A percentile compares a stretch with the other conserved stretches of the same genome.
These are phyloP conservation scores for Osmozyma mogii DNA, from an alignment of 805 yeast species.

Conservation along the genomic window DNA sequence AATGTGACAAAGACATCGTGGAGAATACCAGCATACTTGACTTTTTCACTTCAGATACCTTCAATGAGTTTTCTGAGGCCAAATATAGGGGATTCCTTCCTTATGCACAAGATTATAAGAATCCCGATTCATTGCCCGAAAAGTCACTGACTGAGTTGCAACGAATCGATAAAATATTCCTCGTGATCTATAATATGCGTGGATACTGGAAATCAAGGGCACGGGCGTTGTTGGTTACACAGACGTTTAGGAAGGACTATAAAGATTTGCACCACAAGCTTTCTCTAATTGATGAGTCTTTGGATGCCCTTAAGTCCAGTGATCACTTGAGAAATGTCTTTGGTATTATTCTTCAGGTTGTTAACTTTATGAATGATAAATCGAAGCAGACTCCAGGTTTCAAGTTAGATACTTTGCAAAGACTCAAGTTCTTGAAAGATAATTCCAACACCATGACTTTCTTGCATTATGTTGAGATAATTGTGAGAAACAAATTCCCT, in stretches of 20 bases:
- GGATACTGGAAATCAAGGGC: constrained; percentile 91
- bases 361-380: constrained; percentile 94
- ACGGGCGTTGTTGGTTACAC: constrained; percentile 65
- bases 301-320: constrained; percentile 56
- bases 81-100: constrained; percentile 71
- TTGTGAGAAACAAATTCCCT: constrained; percentile 79
- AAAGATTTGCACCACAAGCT: constrained; percentile 61
- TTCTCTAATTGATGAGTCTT: constrained; percentile 65
- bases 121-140: constrained; percentile 37
- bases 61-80: constrained; percentile 67
- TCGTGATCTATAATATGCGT: constrained; percentile 74
- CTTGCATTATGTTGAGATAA: constrained; percentile 84
- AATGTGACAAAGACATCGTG: constrained; percentile 67
- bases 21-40: constrained; percentile 71
- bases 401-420: constrained; percentile 78
- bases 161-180: constrained; percentile 76
- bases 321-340: constrained; percentile 63
- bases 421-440: constrained; percentile 86
- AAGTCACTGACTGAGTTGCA: constrained; percentile 72
- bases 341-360: constrained; percentile 82
- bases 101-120: constrained; percentile 63
- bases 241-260: constrained; percentile 73
- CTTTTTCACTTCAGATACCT: constrained; percentile 67
- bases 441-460: constrained; percentile 81
- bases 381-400: constrained; percentile 91